Percentiles rank a stretch among this genome's conserved stretches.
Evolutionary conservation across 2,329 filamentous ascomycete genomes (phyloP).

Genomic region (Hypomyces perniciosus): DNA sequence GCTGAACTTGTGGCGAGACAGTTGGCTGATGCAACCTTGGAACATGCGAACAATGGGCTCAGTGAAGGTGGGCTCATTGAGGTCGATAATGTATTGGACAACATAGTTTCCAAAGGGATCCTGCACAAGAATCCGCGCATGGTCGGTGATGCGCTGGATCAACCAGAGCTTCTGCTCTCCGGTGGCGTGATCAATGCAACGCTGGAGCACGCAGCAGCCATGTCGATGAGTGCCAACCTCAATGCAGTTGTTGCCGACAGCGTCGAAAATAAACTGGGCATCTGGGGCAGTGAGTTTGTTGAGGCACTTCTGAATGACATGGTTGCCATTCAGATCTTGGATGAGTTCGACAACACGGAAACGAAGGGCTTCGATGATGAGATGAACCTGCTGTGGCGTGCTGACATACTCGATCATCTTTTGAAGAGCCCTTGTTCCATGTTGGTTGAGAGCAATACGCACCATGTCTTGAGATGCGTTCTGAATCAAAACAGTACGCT

Average conservation of each 20-base stretch:
- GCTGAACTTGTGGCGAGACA: slow-evolving; percentile 96
- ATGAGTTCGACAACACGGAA: slow-evolving; percentile 88
- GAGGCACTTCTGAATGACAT: slow-evolving; percentile 98
- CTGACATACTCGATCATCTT: slow-evolving; percentile 99
- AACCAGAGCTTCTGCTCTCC: slow-evolving; percentile 83
- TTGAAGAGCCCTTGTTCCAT: slow-evolving; percentile 91
- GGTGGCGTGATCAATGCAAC: slow-evolving; percentile 95
- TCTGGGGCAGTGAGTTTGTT: slow-evolving; percentile 83
- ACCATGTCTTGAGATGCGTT: slow-evolving; percentile 86
- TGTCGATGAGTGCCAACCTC: slow-evolving; percentile 94
- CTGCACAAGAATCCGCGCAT: slow-evolving; percentile 85
- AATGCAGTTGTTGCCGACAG: slow-evolving; percentile 80
- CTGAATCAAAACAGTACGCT: slow-evolving; percentile 86
- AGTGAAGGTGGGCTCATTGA: slow-evolving; percentile 82
- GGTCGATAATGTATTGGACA: slow-evolving; percentile 95
- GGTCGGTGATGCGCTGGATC: slow-evolving; percentile 77
- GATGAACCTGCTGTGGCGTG: slow-evolving; percentile 74
- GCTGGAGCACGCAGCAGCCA: slow-evolving; percentile 94
- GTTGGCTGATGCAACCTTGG: slow-evolving; percentile 60
- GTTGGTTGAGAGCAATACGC: slow-evolving; percentile 91
- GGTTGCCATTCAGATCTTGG: slow-evolving; percentile 95
- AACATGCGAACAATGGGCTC: slow-evolving; percentile 83
- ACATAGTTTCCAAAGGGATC: slow-evolving; percentile 99
- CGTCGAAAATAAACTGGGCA: slow-evolving; percentile 94
- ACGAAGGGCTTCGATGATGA: slow-evolving; percentile 79